phyloP scores from a whole-genome alignment of 2,329 filamentous ascomycete genomes.

The Huntiella abstrusa region DNA sequence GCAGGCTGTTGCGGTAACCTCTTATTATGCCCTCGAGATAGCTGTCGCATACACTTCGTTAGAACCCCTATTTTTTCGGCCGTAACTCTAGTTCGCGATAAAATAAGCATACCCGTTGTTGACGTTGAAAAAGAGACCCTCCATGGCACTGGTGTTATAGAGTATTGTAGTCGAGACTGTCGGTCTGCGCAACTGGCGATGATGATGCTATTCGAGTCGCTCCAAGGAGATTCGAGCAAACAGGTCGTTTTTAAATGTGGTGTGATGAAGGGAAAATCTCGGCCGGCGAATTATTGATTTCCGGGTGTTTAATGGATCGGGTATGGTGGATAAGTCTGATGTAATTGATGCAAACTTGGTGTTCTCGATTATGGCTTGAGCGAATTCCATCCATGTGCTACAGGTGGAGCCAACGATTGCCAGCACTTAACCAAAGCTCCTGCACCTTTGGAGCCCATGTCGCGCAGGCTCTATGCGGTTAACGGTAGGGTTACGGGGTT shows the following conservation, averaged over 20 bases:
- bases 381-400: neutral
- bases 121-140: slow-evolving; percentile 86
- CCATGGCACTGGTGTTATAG: slow-evolving; percentile 37
- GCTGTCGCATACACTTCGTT: slow-evolving; percentile 26
- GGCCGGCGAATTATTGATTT: neutral
- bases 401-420: no score
- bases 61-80: neutral
- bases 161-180: slow-evolving; percentile 10
- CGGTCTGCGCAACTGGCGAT: no score
- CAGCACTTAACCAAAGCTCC: no score
- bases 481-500: no score
- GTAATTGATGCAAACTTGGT: slow-evolving; percentile 1
- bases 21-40: slow-evolving; percentile 96
- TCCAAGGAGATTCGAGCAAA: no score
- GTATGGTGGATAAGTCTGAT: neutral
- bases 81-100: neutral
- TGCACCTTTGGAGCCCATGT: no score
- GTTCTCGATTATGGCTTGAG: neutral
- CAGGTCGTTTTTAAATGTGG: neutral
- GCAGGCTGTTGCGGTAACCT: slow-evolving; percentile 84
- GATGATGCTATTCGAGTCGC: no score
- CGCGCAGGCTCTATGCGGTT: no score
- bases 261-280: neutral
- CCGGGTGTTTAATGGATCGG: neutral
- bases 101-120: slow-evolving; percentile 57